These are phyloP conservation scores for Quercus lobata DNA, from an alignment of 331 rosid species.

Conservation along the genomic window DNA sequence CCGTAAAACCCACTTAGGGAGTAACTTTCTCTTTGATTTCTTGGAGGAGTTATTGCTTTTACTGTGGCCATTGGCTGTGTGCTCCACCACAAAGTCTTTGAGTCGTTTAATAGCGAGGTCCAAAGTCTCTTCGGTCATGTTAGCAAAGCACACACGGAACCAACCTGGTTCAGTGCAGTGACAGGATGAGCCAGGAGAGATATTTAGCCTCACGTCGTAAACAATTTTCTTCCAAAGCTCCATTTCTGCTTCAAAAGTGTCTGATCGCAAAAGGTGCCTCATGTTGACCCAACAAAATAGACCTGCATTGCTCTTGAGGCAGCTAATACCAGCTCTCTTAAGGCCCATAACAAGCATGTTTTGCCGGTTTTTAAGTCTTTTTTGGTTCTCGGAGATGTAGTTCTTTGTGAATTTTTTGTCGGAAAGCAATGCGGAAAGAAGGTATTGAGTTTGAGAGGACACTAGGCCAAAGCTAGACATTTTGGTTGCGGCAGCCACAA, in stretches of 20 bases:
- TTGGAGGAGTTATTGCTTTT: conserved; percentile 2
- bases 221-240: conserved; percentile 86
- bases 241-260: conserved; percentile 80
- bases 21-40: conserved; percentile 42
- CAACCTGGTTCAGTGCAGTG: conserved; percentile 94
- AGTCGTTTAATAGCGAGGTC: conserved; percentile 67
- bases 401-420: conserved; percentile 70
- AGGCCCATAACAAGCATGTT: conserved; percentile 55
- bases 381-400: conserved; percentile 67
- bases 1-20: conserved; percentile 89
- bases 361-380: conserved; percentile 60
- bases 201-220: conserved; percentile 64
- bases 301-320: conserved; percentile 77
- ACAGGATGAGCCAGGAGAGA: conserved; percentile 88
- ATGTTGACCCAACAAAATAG: conserved; percentile 93
- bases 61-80: conserved; percentile 3
- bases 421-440: conserved; percentile 78
- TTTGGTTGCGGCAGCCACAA: conserved; percentile 75
- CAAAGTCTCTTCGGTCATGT: conserved; percentile 68
- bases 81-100: conserved; percentile 46
- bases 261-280: conserved; percentile 66
- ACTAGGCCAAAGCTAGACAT: conserved; percentile 97
- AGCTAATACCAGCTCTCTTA: conserved; percentile 53
- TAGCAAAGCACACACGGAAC: conserved; percentile 91
- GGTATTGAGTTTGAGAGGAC: conserved; percentile 90